phyloP scores from a whole-genome alignment of 1,139 yeast species.

The Magnusiomyces magnusii region DNA sequence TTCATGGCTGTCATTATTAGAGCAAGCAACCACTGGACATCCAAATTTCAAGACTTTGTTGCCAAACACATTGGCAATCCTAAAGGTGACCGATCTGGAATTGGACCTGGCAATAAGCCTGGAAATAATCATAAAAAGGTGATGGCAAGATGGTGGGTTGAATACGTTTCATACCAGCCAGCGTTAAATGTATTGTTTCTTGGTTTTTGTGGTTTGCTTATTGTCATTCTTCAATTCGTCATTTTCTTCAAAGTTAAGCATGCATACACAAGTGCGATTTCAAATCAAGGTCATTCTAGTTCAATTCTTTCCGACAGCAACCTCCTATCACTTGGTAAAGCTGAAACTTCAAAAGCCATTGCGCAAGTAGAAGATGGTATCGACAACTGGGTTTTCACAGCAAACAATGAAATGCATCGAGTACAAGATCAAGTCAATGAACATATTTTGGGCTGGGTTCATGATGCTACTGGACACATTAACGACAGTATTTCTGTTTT shows the following conservation, averaged over 20 bases:
- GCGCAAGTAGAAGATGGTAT: conserved; percentile 20
- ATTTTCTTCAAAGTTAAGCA: conserved; percentile 30
- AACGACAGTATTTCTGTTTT: conserved; percentile 50
- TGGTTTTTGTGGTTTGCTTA: conserved; percentile 39
- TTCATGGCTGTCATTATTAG: conserved; percentile 6
- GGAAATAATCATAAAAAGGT: conserved; percentile 8
- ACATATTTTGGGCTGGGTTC: conserved; percentile 60
- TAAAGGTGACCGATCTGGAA: conserved; percentile 2
- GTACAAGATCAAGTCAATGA: conserved; percentile 49
- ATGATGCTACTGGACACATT: conserved; percentile 45
- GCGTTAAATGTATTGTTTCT: conserved; percentile 34
- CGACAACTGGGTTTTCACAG: conserved; percentile 43
- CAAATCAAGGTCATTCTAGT: neutral
- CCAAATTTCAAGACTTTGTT: conserved; percentile 9
- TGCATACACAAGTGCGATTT: conserved; percentile 13
- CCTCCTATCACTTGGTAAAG: neutral
- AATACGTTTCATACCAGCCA: conserved; percentile 29
- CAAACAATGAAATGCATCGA: conserved; percentile 41
- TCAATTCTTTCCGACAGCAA: neutral
- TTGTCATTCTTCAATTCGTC: conserved; percentile 38
- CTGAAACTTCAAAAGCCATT: conserved; percentile 17
- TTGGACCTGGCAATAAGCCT: neutral
- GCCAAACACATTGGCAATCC: conserved; percentile 8
- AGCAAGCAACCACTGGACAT: conserved; percentile 13
- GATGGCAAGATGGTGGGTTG: conserved; percentile 31